A percentile compares a stretch with the other conserved stretches of the same genome.
phyloP scores from a whole-genome alignment of 176 grass and related monocot species.

The Ananas comosus region DNA sequence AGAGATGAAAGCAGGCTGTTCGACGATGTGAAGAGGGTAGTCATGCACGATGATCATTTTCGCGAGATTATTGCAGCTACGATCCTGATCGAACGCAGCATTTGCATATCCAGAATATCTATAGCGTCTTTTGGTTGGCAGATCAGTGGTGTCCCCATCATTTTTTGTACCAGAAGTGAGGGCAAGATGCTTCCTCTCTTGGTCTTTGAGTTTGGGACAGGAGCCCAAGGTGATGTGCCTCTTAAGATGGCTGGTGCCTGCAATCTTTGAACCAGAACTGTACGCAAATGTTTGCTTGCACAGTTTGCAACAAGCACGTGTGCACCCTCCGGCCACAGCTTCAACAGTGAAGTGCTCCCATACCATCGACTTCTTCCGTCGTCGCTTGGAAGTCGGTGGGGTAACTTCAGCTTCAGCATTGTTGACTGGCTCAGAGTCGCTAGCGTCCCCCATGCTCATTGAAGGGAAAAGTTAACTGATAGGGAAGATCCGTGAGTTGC shows the following conservation, averaged over 20 bases:
- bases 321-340: constrained; percentile 32
- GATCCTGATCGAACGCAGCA: constrained; percentile 78
- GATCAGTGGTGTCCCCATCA: constrained; percentile 31
- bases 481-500: not conserved
- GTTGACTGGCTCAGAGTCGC: constrained; percentile 32
- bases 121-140: constrained; percentile 61
- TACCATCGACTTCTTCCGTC: constrained; percentile 69
- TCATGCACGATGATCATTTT: constrained; percentile 85
- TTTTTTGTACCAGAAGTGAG: constrained; percentile 29
- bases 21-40: constrained; percentile 81
- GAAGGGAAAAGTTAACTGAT: not conserved
- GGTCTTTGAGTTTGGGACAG: constrained; percentile 61
- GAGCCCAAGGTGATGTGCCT: constrained; percentile 74
- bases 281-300: constrained; percentile 91
- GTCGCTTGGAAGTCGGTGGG: constrained; percentile 33
- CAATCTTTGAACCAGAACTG: constrained; percentile 76
- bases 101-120: constrained; percentile 58
- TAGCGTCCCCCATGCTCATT: not conserved
- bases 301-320: constrained; percentile 75
- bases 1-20: constrained; percentile 49
- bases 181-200: constrained; percentile 31
- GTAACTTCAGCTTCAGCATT: constrained; percentile 19
- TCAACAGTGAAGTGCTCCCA: constrained; percentile 88
- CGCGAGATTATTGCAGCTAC: constrained; percentile 45
- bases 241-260: constrained; percentile 86